Conservation (phyloP, 2,329 filamentous ascomycete genomes). For the Aureobasidium uvarum region DNA sequence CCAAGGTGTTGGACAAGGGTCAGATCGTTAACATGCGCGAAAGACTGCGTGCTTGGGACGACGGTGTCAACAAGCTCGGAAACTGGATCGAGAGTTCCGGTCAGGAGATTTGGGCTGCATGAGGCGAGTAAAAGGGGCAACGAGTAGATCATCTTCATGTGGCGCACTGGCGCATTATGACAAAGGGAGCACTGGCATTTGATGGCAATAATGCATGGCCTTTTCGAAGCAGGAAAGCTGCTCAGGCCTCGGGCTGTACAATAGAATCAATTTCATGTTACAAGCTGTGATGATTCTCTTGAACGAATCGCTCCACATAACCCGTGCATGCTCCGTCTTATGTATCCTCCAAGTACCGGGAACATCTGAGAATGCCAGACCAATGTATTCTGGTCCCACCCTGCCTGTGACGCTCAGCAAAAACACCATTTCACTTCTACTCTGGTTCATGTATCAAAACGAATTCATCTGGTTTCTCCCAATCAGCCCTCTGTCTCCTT, state of each 20-base stretch:
- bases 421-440: not conserved
- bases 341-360: not conserved
- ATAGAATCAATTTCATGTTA: slow-evolving; percentile 15
- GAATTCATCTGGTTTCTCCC: slow-evolving; percentile 6
- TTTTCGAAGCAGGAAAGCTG: slow-evolving; percentile 4
- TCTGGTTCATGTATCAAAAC: not conserved
- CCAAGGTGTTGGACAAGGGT: slow-evolving; percentile 92
- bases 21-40: slow-evolving; percentile 92
- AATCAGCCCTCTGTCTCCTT: not conserved
- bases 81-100: slow-evolving; percentile 96
- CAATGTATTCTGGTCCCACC: not conserved
- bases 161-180: slow-evolving; percentile 23
- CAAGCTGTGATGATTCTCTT: not conserved
- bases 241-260: slow-evolving; percentile 17
- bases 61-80: slow-evolving; percentile 90
- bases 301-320: not conserved
- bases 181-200: slow-evolving; percentile 12
- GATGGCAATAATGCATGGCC: slow-evolving; percentile 22
- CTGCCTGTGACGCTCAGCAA: not conserved
- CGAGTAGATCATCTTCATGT: slow-evolving; percentile 14
- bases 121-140: not conserved
- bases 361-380: not conserved
- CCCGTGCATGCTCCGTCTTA: not conserved
- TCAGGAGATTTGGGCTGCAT: slow-evolving; percentile 90
- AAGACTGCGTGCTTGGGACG: slow-evolving; percentile 89